These are phyloP conservation scores for Geotrichum aggregatum DNA, from an alignment of 1,139 yeast species.

Conservation along the genomic window DNA sequence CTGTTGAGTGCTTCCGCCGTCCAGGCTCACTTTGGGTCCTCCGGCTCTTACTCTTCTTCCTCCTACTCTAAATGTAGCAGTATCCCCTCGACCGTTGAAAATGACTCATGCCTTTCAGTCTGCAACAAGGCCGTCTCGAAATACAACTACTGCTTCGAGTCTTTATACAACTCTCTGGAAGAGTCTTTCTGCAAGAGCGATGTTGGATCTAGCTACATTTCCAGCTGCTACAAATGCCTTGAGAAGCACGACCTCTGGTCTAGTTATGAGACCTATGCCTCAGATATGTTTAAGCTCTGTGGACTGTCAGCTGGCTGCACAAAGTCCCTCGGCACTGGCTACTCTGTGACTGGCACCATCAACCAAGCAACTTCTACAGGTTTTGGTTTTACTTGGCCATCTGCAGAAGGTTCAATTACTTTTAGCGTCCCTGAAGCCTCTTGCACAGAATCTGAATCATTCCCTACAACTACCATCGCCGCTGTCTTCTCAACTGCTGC, in stretches of 20 bases:
- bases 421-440: background rate
- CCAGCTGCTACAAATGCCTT: background rate
- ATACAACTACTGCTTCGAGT: slow-evolving; percentile 1
- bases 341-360: too few species aligned
- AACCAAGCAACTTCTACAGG: background rate
- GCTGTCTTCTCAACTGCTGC: too few species aligned
- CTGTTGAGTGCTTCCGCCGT: slow-evolving; percentile 5
- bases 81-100: background rate
- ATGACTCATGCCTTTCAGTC: background rate
- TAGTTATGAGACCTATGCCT: background rate
- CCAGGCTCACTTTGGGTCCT: background rate
- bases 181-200: background rate
- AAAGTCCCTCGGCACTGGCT: too few species aligned
- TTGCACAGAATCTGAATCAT: background rate
- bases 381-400: too few species aligned
- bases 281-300: slow-evolving; percentile 2
- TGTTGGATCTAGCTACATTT: background rate
- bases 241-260: slow-evolving; percentile 1
- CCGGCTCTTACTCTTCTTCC: background rate
- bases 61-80: background rate
- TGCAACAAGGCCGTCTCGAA: slow-evolving; percentile 4
- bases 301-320: background rate
- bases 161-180: background rate
- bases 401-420: background rate
- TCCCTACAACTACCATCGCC: too few species aligned